These are phyloP conservation scores for Paecilomyces niveus DNA, from an alignment of 2,329 filamentous ascomycete species.

Conservation along the genomic window DNA sequence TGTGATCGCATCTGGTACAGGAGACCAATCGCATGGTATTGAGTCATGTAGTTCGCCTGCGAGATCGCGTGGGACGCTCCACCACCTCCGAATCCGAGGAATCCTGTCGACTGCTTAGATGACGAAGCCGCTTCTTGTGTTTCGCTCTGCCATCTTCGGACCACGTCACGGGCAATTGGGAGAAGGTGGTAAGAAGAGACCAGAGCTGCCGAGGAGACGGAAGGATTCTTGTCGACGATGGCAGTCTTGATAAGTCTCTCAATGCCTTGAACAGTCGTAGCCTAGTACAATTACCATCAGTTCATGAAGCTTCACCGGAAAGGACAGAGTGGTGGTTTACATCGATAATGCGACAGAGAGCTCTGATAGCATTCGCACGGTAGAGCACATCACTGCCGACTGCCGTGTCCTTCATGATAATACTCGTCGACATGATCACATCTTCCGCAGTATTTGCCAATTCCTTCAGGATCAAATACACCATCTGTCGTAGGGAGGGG, in stretches of 20 bases:
- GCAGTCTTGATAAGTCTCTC: conserved; percentile 98
- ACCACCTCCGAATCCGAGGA: conserved; percentile 85
- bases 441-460: conserved; percentile 91
- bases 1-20: conserved; percentile 97
- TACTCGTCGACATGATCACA: conserved; percentile 99
- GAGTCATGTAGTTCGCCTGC: conserved; percentile 93
- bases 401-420: conserved; percentile 99
- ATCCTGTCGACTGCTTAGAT: conserved; percentile 79
- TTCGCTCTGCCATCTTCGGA: conserved; percentile 96
- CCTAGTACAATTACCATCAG: conserved; percentile 43
- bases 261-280: conserved; percentile 92
- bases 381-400: conserved; percentile 91
- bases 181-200: conserved; percentile 97
- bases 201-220: conserved; percentile 89
- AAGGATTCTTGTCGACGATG: conserved; percentile 98
- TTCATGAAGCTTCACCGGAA: conserved; percentile 8
- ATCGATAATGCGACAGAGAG: conserved; percentile 93
- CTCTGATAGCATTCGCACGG: conserved; percentile 90
- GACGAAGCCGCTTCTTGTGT: conserved; percentile 93
- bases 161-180: conserved; percentile 89
- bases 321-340: conserved; percentile 44
- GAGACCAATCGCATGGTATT: conserved; percentile 96
- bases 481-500: conserved; percentile 95
- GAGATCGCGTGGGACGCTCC: conserved; percentile 60
- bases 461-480: conserved; percentile 97